Evolutionary conservation across 2,329 filamentous ascomycete species (phyloP).

Genomic region (Alternaria atra): DNA sequence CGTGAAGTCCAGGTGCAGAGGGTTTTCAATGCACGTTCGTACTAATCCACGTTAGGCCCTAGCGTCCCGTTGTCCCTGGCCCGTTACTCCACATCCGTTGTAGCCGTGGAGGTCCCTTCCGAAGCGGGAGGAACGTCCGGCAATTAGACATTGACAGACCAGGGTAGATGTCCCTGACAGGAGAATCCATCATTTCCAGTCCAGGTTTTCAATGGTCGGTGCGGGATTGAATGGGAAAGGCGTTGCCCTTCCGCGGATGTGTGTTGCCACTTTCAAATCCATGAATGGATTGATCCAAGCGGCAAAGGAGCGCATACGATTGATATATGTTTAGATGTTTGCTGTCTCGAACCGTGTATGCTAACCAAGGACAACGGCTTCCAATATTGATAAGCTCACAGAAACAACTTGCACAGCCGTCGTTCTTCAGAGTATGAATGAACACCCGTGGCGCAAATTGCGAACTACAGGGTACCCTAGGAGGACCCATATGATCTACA

Average conservation of each 20-base stretch:
- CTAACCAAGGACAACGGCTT: background rate
- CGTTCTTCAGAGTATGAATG: background rate
- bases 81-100: constrained; percentile 11
- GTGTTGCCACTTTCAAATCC: background rate
- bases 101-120: constrained; percentile 9
- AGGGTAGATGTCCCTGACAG: constrained; percentile 11
- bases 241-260: background rate
- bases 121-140: constrained; percentile 16
- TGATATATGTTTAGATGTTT: background rate
- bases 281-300: background rate
- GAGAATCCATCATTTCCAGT: constrained; percentile 2
- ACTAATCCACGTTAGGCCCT: constrained; percentile 1
- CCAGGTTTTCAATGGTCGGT: background rate
- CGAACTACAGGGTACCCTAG: constrained; percentile 5
- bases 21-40: constrained; percentile 9
- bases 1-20: constrained; percentile 3
- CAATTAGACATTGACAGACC: constrained; percentile 9
- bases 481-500: constrained; percentile 10
- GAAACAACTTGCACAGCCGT: background rate
- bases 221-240: constrained; percentile 11
- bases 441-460: constrained; percentile 6
- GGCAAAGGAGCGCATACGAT: background rate
- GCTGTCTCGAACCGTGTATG: background rate
- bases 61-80: constrained; percentile 12
- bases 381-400: background rate